Conservation (phyloP, 2,329 filamentous ascomycete species). For the Beauveria sp. region DNA sequence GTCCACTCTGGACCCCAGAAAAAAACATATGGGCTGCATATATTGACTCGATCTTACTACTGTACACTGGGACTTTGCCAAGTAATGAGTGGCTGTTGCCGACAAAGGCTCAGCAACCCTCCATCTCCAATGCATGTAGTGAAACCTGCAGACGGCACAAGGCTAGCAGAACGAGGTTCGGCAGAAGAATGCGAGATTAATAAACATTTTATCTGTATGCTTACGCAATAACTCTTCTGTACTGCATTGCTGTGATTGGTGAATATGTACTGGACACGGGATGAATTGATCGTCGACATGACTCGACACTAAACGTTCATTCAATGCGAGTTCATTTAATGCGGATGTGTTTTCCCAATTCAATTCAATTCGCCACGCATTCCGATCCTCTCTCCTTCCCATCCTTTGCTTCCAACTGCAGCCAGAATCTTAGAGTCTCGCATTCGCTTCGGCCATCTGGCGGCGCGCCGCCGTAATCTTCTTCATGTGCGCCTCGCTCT, state of each 20-base stretch:
- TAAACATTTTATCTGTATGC: not conserved
- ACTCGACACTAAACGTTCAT: not conserved
- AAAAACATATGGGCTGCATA: too few relatives aligned
- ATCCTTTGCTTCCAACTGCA: too few relatives aligned
- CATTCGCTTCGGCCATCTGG: constrained; percentile 31
- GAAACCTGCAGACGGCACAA: not conserved
- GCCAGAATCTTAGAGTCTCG: not conserved
- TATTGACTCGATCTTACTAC: too few relatives aligned
- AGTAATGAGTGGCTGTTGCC: too few relatives aligned
- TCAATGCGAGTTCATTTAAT: too few relatives aligned
- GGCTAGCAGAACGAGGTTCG: not conserved
- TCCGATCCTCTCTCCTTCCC: not conserved
- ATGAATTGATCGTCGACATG: not conserved
- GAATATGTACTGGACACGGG: not conserved
- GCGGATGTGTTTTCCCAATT: not conserved
- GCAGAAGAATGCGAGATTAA: not conserved
- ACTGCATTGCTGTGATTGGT: not conserved
- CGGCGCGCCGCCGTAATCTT: constrained; percentile 19
- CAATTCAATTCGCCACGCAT: not conserved
- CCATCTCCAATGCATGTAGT: not conserved
- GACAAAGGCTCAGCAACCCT: not conserved
- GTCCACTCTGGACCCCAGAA: too few relatives aligned
- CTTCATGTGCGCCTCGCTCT: constrained; percentile 28
- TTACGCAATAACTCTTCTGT: not conserved
- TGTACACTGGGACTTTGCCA: too few relatives aligned